Evolutionary conservation across 805 yeast genomes (phyloP).

Genomic region (Teunomyces cretensis): DNA sequence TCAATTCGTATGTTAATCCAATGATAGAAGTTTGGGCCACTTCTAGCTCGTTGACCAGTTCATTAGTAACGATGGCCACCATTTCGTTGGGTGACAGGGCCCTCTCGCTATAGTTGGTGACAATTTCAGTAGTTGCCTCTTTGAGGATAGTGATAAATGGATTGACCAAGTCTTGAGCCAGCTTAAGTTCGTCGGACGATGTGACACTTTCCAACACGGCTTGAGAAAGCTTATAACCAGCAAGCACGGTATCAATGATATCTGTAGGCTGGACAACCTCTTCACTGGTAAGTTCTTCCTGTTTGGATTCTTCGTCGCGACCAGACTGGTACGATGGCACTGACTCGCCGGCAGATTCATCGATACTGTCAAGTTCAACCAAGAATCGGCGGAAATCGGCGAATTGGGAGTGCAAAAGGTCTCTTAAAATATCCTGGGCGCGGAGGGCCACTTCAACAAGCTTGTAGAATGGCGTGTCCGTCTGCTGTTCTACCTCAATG

Average conservation of each 20-base stretch:
- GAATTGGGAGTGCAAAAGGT: constrained; percentile 28
- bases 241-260: constrained; percentile 31
- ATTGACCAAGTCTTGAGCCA: constrained; percentile 13
- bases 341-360: background rate
- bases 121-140: constrained; percentile 17
- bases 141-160: constrained; percentile 22
- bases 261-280: constrained; percentile 36
- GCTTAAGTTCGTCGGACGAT: background rate
- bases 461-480: constrained; percentile 12
- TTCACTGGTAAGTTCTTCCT: constrained; percentile 18
- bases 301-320: background rate
- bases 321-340: too few relatives aligned
- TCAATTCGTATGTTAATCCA: constrained; percentile 21
- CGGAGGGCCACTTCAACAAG: constrained; percentile 16
- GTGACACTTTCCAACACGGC: constrained; percentile 30
- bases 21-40: constrained; percentile 26
- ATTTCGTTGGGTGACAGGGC: constrained; percentile 16
- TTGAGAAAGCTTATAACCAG: constrained; percentile 28
- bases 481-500: constrained; percentile 36
- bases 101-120: constrained; percentile 16
- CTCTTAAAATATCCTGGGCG: constrained; percentile 19
- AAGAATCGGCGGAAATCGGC: constrained; percentile 27
- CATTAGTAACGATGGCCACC: constrained; percentile 26
- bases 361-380: constrained; percentile 17
- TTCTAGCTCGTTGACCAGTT: constrained; percentile 30